phyloP scores from a whole-genome alignment of 208 protist species.

The Acanthamoeba sp. region DNA sequence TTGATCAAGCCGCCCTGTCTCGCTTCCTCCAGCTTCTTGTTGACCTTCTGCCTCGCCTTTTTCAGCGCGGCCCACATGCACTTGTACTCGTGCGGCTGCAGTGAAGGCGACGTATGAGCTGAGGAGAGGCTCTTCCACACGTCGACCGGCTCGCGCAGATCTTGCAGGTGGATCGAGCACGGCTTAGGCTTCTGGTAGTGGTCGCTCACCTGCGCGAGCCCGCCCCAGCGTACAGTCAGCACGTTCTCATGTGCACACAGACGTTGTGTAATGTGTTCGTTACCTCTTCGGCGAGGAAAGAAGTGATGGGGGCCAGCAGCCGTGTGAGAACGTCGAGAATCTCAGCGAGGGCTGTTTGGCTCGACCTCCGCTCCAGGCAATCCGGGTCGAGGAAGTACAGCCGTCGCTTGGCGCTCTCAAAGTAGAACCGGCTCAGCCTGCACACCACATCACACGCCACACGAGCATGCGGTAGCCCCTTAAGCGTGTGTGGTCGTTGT shows the following conservation, averaged over 20 bases:
- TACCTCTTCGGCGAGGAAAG: conserved; percentile 51
- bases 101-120: too few relatives aligned
- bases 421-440: conserved; percentile 1
- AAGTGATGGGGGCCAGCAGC: not conserved
- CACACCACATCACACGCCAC: not conserved
- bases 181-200: conserved; percentile 43
- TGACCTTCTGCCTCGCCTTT: not conserved
- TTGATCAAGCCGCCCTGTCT: not conserved
- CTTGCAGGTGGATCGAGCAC: conserved; percentile 48
- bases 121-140: conserved; percentile 1
- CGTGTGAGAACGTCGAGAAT: conserved; percentile 9
- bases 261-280: not conserved
- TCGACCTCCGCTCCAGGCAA: not conserved
- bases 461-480: not conserved
- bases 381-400: conserved; percentile 21
- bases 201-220: not conserved
- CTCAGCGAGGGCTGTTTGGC: not conserved
- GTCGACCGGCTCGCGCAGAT: not conserved
- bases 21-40: not conserved
- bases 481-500: too few relatives aligned
- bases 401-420: conserved; percentile 32
- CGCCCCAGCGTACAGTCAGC: not conserved
- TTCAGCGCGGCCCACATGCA: conserved; percentile 29
- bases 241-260: not conserved
- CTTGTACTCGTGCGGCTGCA: conserved; percentile 29